Base-by-base conservation (phyloP, 441 rosid species). In the Erysimum pusillum region DNA sequence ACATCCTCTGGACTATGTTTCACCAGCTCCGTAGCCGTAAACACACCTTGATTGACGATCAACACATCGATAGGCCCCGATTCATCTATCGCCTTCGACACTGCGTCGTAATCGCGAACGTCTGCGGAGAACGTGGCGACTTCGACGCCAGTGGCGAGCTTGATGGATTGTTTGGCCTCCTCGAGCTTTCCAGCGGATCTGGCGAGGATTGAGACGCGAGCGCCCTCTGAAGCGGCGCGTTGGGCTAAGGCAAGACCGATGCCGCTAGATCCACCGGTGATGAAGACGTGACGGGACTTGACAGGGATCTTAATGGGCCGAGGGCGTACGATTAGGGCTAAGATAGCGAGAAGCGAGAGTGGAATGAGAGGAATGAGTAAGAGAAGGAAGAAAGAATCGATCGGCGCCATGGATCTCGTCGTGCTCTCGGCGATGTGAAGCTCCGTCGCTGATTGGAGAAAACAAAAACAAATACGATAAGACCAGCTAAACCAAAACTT, bases 181-280 rank as follows among this genome's bases (percentile, higher is more conserved):
- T 89, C 89, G 67, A 92, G 97, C 77, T 87, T 92, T 12, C 17
- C 45, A 0, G 72, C 13, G 28, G 97, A 90, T 1, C 97, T 84
- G 1, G 97, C 92, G 11, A 94, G 85, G 82, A 94, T 84, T 11
- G 97, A 94, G 66, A 92, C 93, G 18, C 81, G 86, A 49, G 97
- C 94, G 0, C 95, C 97, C 1, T 88, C 88, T 3, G 74, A 45
- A 4, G 95, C 97, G n/a, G 88, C 93, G 13, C 56, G 83, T 17
- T 82, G 88, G 7, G 96, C 97, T 11, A 91, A 73, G 4, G 97
- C 93, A 6, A 90, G 82, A 4, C 98, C 96, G 59, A 95, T 95
- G 53, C 97, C 99, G 76, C 97, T 93, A 31, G 97, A 93, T 72
- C 97, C 97, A 45, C 98, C 97, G 39, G 98, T 95, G 80, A 93